Evolutionary conservation across 805 yeast species (phyloP), one percentile per base, ranked within the genome.

Genomic region (Lipomyces kockii): DNA sequence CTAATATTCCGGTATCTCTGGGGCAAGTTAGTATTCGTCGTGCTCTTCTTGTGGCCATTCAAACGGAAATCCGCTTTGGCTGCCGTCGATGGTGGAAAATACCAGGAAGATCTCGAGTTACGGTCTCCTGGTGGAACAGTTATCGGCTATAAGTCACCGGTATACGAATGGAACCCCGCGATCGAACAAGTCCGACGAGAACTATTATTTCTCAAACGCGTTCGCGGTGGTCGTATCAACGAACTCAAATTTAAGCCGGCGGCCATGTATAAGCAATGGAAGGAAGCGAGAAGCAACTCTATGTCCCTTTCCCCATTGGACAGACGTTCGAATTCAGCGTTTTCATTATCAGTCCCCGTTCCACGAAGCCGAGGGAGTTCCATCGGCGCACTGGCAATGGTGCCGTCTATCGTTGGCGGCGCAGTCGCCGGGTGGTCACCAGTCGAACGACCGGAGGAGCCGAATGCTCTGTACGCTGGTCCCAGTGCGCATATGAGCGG

Each of bases 401-500:
- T 85, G 4, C 87, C 87, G 0, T 81, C 85, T 20, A 79, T 84
- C 63, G 86, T 85, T 11, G 86, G 86, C 35, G 87, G 87, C 49
- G 87, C 87, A 3, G 82, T 85, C 56, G 87, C 86, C 17, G 87
- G 87, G 5, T 82, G 85, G 84, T 77, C 80, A 8, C 76, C 78
- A 0, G 53, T 62, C 37, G 71, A 68, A 46, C 27, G 62, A 25
- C 62, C 64, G 11, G 62, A 55, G 20, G 51, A 37, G 37, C 12
- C 55, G n/a, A 17, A n/a, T 27, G 6, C n/a, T 22, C 4, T 25
- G 53, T 2, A 17, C n/a, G 27, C 58, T 34, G 25, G 64, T 25
- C 6, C 29, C 29, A 43, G 22, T 5, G 0, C 17, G 43, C 12
- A 37, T 43, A 1, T 8, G 49, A 43, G 9, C 49, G 49, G 49